A percentile compares a stretch with the other conserved stretches of the same genome.
Evolutionary conservation across 192 early-diverging fungal species (phyloP).

Genomic region (Linnemannia elongata): DNA sequence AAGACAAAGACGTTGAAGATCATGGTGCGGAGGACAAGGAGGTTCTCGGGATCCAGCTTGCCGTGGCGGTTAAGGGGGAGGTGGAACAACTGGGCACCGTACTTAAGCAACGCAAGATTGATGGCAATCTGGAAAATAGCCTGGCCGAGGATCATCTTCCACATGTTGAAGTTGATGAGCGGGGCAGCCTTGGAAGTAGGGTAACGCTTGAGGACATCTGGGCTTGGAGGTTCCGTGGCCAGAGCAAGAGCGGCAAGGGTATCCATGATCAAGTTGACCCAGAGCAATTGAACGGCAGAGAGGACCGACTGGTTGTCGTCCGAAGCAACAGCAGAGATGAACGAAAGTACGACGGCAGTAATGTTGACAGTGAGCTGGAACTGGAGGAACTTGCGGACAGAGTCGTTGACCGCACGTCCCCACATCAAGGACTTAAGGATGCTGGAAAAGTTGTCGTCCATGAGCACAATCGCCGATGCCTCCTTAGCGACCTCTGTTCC

Average conservation of each 20-base stretch:
- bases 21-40: conserved; percentile 72
- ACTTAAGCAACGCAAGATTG: conserved; percentile 71
- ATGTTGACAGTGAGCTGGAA: conserved; percentile 89
- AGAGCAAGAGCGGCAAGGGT: conserved; percentile 91
- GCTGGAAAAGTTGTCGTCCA: conserved; percentile 92
- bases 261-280: conserved; percentile 97
- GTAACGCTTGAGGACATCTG: conserved; percentile 81
- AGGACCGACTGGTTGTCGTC: conserved; percentile 78
- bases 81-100: conserved; percentile 72
- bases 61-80: conserved; percentile 44
- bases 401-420: conserved; percentile 85
- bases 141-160: conserved; percentile 92
- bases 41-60: conserved; percentile 35
- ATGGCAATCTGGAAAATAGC: conserved; percentile 89
- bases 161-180: conserved; percentile 90
- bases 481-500: conserved; percentile 89
- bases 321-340: conserved; percentile 74
- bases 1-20: conserved; percentile 96
- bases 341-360: conserved; percentile 79
- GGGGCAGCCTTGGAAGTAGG: conserved; percentile 82
- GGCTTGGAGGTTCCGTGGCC: conserved; percentile 91
- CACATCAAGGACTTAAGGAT: conserved; percentile 84
- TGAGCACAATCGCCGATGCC: conserved; percentile 84
- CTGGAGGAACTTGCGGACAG: conserved; percentile 86
- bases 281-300: conserved; percentile 91